Evolutionary conservation across 2,329 filamentous ascomycete genomes (phyloP).

Genomic region (Domatiomyces globalis): DNA sequence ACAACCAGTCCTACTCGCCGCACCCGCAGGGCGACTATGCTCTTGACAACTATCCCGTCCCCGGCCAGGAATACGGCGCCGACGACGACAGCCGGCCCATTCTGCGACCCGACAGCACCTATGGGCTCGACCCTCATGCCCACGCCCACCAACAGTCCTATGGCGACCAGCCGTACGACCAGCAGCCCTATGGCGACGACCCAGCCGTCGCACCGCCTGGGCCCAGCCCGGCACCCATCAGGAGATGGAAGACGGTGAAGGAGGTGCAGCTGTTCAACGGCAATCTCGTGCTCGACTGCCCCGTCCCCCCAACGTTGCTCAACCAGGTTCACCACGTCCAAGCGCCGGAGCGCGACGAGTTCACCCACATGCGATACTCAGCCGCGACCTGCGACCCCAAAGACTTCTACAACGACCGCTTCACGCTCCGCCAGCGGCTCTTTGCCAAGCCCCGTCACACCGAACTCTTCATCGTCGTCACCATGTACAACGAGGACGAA

Average conservation of each 20-base stretch:
- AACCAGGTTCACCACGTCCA: constrained; percentile 75
- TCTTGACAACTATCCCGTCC: constrained; percentile 39
- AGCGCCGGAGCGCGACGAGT: constrained; percentile 65
- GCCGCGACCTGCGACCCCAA: constrained; percentile 87
- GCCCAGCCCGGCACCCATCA: constrained; percentile 48
- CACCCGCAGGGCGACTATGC: constrained; percentile 46
- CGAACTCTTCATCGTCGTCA: constrained; percentile 89
- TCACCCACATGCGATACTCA: constrained; percentile 71
- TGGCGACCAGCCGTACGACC: background rate
- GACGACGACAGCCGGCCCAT: constrained; percentile 65
- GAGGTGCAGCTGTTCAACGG: constrained; percentile 95
- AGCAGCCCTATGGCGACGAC: constrained; percentile 15
- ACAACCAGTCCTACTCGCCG: constrained; percentile 67
- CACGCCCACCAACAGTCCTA: constrained; percentile 17
- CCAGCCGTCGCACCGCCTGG: constrained; percentile 24
- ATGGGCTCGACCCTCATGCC: constrained; percentile 44
- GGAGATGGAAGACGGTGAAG: constrained; percentile 96
- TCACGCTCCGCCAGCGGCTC: constrained; percentile 78
- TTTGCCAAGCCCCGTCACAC: constrained; percentile 88
- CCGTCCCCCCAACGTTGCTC: constrained; percentile 74
- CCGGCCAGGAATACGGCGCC: constrained; percentile 49
- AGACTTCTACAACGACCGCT: constrained; percentile 76
- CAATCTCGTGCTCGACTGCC: constrained; percentile 92
- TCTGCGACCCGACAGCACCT: constrained; percentile 47
- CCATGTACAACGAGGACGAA: constrained; percentile 99